These are phyloP conservation scores for Phaseolus coccineus DNA, from an alignment of 331 rosid species.

Conservation along the genomic window DNA sequence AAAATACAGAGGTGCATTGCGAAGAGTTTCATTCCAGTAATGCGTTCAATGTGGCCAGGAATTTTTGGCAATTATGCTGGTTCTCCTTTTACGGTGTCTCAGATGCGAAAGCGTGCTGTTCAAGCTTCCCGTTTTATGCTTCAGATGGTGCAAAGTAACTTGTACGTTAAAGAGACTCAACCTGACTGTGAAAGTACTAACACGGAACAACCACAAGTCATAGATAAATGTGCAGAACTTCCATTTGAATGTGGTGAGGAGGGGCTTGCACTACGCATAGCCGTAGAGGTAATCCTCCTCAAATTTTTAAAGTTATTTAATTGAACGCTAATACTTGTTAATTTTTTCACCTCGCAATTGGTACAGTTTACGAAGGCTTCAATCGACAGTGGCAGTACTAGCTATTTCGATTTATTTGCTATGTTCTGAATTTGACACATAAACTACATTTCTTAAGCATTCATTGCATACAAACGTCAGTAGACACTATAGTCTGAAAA, in stretches of 20 bases:
- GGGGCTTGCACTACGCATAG: slow-evolving; percentile 86
- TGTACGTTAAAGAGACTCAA: slow-evolving; percentile 62
- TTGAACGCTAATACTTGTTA: slow-evolving; percentile 31
- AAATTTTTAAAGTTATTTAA: slow-evolving; percentile 17
- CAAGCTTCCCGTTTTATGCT: slow-evolving; percentile 96
- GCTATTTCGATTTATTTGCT: slow-evolving; percentile 16
- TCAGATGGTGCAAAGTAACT: slow-evolving; percentile 90
- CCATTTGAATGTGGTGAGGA: slow-evolving; percentile 84
- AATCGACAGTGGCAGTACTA: background rate
- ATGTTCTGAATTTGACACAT: background rate
- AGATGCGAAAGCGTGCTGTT: slow-evolving; percentile 89
- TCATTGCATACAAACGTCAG: background rate
- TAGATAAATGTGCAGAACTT: slow-evolving; percentile 57
- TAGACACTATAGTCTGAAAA: background rate
- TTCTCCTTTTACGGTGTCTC: slow-evolving; percentile 65
- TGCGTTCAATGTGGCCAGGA: slow-evolving; percentile 98
- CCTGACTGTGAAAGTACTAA: slow-evolving; percentile 53
- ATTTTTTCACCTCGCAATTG: background rate
- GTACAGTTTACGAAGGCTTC: background rate
- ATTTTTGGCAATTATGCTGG: slow-evolving; percentile 71
- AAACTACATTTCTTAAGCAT: background rate
- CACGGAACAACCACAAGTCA: slow-evolving; percentile 55
- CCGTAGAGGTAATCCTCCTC: slow-evolving; percentile 69
- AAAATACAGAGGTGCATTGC: slow-evolving; percentile 74
- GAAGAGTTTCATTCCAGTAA: slow-evolving; percentile 79